Percentiles rank a stretch among this genome's conserved stretches.
Evolutionary conservation across 2,329 filamentous ascomycete genomes (phyloP).

Genomic region (Cladophialophora carrionii): DNA sequence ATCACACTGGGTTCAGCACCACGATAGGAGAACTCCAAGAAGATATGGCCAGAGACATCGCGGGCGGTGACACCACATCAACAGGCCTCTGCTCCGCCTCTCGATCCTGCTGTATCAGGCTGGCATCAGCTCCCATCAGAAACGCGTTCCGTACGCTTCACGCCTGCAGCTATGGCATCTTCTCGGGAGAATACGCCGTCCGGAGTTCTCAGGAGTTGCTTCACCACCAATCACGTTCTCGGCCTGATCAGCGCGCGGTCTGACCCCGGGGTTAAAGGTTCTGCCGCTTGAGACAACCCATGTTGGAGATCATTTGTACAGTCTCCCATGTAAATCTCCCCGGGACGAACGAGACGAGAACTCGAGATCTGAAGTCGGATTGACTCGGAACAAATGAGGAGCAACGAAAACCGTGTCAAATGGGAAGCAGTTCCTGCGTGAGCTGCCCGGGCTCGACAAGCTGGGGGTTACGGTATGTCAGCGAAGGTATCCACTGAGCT

Average conservation of each 20-base stretch:
- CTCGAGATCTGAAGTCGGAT: constrained; percentile 5
- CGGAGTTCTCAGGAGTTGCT: constrained; percentile 13
- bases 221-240: neutral
- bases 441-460: neutral
- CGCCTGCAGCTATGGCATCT: neutral
- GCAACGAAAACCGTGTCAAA: neutral
- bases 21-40: neutral
- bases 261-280: constrained; percentile 14
- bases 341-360: neutral
- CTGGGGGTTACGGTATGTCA: neutral
- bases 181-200: constrained; percentile 14
- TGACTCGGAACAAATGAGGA: neutral
- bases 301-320: neutral
- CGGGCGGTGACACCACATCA: neutral
- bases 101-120: constrained; percentile 5
- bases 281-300: constrained; percentile 5
- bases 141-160: neutral
- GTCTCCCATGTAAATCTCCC: neutral
- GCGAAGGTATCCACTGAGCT: neutral
- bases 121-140: neutral
- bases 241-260: constrained; percentile 5
- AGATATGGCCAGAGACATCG: constrained; percentile 1
- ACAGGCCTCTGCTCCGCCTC: neutral
- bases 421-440: neutral
- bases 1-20: neutral